Base-by-base conservation (phyloP, 1,284 basidiomycete species). In the Wolfiporia cocos region DNA sequence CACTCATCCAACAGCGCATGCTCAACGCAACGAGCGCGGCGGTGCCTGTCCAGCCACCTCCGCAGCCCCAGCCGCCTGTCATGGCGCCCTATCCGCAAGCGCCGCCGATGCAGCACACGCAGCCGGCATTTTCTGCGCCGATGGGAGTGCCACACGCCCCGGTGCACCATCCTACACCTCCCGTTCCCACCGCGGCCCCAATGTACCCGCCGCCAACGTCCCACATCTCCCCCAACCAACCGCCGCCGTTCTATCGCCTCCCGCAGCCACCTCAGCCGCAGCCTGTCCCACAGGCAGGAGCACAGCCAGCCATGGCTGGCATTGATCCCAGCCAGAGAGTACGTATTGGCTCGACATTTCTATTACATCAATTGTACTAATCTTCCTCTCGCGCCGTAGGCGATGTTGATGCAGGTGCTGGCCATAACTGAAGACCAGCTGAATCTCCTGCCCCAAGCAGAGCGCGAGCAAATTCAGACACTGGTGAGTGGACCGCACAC, bases 341-440 rank as follows among this genome's bases (percentile, higher is more conserved):
- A 52, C 26, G 68, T 28, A 28, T 28, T 28, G 26, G 9, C 7
- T 7, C 26, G 14, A 28, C 14, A 28, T 28, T 28, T 48, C 40
- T 7, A 48, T 34, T 9, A 29, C 56, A 12, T 29, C 60, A 42
- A 60, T 66, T 20, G 48, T 17, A 37, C 18, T 21, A 51, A 19
- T 36, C 17, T 30, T 32, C n/a, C 47, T 14, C 35, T 51, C 18
- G 10, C 5, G 7, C 12, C 32, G 18, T 55, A 92, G 87, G 71
- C 76, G 20, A 89, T 92, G 81, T 59, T 93, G 34, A 71, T 89
- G 61, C 92, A 94, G 66, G 92, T 98, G 0, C 67, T 99, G 23
- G 78, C 75, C 46, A 66, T 99, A 55, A 88, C 89, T 0, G 83
- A 77, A 30, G 91, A 92, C 36, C 92, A 98, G 64, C 89, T 99